phyloP scores from a whole-genome alignment of 2,329 filamentous ascomycete species.

The Chaetomium strumarium region DNA sequence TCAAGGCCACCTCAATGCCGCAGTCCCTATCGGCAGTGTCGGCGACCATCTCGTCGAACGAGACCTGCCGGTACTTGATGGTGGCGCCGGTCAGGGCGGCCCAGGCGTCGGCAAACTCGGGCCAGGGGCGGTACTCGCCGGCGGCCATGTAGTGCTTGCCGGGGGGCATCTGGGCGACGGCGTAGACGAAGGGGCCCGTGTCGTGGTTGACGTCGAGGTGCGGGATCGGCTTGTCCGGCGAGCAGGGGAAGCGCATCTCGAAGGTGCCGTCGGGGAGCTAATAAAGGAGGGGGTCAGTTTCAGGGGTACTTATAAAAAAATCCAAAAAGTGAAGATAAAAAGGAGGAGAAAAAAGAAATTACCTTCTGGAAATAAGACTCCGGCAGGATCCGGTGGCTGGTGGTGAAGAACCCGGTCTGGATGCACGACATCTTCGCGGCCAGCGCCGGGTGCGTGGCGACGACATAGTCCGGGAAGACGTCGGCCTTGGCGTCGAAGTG shows the following conservation, averaged over 20 bases:
- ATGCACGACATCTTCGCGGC: conserved; percentile 46
- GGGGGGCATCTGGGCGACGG: conserved; percentile 43
- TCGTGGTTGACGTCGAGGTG: conserved; percentile 44
- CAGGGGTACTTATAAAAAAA: too few relatives aligned
- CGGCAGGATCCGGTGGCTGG: conserved; percentile 42
- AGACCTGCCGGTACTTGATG: conserved; percentile 36
- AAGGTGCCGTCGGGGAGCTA: conserved; percentile 37
- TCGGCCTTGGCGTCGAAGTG: conserved; percentile 50
- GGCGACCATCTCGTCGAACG: conserved; percentile 36
- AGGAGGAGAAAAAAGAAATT: conserved; percentile 8
- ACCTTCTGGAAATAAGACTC: conserved; percentile 43
- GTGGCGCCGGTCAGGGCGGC: conserved; percentile 31
- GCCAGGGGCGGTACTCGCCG: conserved; percentile 40
- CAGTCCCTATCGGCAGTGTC: conserved; percentile 34
- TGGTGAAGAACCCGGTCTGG: conserved; percentile 45
- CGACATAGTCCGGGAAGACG: conserved; percentile 42
- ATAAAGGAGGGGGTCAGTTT: not conserved
- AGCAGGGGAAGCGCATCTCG: conserved; percentile 43
- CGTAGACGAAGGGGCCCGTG: conserved; percentile 43
- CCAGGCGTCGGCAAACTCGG: conserved; percentile 41
- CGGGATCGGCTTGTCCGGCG: conserved; percentile 34
- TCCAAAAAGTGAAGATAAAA: too few relatives aligned
- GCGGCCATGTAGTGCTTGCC: conserved; percentile 46
- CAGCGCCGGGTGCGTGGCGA: conserved; percentile 37
- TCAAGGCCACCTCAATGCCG: conserved; percentile 39